phyloP scores from a whole-genome alignment of 163 green algal genomes.

The Scenedesmus sp. region DNA sequence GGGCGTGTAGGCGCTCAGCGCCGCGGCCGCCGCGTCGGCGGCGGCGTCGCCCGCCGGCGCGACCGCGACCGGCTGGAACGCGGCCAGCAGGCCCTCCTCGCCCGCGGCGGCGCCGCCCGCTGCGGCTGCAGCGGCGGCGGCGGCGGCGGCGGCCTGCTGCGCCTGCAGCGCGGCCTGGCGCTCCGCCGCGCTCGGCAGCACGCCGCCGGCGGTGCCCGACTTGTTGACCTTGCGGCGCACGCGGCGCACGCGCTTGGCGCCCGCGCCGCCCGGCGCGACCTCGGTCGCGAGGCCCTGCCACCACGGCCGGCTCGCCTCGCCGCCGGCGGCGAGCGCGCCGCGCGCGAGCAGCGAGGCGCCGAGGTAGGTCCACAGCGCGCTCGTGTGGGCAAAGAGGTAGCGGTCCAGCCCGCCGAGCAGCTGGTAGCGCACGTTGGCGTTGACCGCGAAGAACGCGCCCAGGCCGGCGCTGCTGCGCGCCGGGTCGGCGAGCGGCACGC shows the following conservation, averaged over 20 bases:
- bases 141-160: constrained; percentile 14
- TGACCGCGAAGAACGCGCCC: constrained; percentile 84
- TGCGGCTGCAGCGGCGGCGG: constrained; percentile 10
- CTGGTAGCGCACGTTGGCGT: constrained; percentile 84
- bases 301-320: constrained; percentile 60
- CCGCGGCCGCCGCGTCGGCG: constrained; percentile 19
- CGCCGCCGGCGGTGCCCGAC: constrained; percentile 10
- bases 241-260: constrained; percentile 3
- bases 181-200: not conserved
- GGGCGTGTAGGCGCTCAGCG: constrained; percentile 15
- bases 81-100: not conserved
- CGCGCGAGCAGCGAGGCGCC: constrained; percentile 49
- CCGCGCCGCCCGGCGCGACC: constrained; percentile 5
- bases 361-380: constrained; percentile 73
- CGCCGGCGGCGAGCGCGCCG: constrained; percentile 43
- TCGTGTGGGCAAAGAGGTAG: constrained; percentile 84
- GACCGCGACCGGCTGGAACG: constrained; percentile 1
- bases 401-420: constrained; percentile 85
- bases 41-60: too few relatives aligned
- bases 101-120: not conserved
- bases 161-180: constrained; percentile 2
- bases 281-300: constrained; percentile 61
- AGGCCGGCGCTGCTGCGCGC: constrained; percentile 74
- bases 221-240: constrained; percentile 37
- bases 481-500: constrained; percentile 74